Evolutionary conservation across 768 basidiomycete species (phyloP), one percentile per base, ranked within the genome.

Genomic region (Trametes villosa): DNA sequence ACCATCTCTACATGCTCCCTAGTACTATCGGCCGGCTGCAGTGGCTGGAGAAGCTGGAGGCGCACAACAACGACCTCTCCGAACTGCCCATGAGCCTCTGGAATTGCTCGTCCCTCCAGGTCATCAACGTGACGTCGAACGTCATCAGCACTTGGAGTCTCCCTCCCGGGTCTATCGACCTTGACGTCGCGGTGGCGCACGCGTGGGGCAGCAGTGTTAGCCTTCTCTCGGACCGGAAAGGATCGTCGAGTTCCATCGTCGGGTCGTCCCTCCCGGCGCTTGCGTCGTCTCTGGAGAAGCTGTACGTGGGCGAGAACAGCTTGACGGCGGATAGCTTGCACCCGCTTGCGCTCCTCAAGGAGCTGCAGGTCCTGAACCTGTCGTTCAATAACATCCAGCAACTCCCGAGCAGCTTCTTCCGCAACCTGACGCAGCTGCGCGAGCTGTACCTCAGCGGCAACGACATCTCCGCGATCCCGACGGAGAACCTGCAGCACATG

Each of bases 371-470:
- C 2, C 83, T 99, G 59, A 98, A 98, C 67, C 79, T 98, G 20
- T 93, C 92, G 27, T 98, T 97, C 79, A 99, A 99, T 74, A 87
- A 94, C 55, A 89, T 99, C 44, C 89, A 89, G 73, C 92, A 96
- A 68, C 81, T 98, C 44, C 95, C 96, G 0, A 74, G 83, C 0
- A 77, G 81, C 30, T 95, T 94, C 67, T 86, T 98, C 68, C 79
- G 82, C 63, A 86, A 87, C 61, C 81, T 94, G 65, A 76, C 78
- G 20, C 75, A 81, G 40, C 79, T 99, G 11, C 86, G 93, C 73
- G 91, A 96, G 75, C 77, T 99, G 33, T 98, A 97, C 71, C 80
- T 98, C 3, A 93, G 92, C 66, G 96, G 96, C n/a, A 98, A 98
- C 77, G 91, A 92, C 74, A 77, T 99, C 66, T 90, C 92, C 9